These are phyloP conservation scores for Penicillium psychrosexuale DNA, from an alignment of 2,329 filamentous ascomycete genomes.

Conservation along the genomic window DNA sequence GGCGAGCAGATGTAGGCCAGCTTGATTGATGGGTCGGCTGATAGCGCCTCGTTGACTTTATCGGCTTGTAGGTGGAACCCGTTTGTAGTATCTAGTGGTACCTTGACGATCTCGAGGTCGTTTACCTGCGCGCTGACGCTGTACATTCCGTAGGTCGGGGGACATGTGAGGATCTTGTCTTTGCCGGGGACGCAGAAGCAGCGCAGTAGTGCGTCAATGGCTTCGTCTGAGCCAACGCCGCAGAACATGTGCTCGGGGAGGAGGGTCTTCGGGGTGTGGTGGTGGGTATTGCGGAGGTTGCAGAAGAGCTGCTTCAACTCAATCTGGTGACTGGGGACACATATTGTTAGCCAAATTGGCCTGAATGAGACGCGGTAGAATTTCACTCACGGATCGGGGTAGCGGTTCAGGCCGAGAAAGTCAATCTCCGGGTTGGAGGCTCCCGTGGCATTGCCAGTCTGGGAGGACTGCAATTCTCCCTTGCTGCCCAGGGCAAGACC, in stretches of 20 bases:
- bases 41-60: slow-evolving; percentile 64
- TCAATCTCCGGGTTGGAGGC: slow-evolving; percentile 61
- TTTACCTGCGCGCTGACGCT: slow-evolving; percentile 90
- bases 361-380: background rate
- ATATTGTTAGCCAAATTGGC: background rate
- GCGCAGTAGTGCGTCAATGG: slow-evolving; percentile 87
- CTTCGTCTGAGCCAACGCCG: slow-evolving; percentile 93
- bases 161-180: slow-evolving; percentile 91
- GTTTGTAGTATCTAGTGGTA: slow-evolving; percentile 73
- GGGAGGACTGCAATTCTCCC: slow-evolving; percentile 48
- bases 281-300: slow-evolving; percentile 75
- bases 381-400: slow-evolving; percentile 71
- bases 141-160: slow-evolving; percentile 99
- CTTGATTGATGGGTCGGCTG: slow-evolving; percentile 68
- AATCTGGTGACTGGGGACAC: slow-evolving; percentile 64
- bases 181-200: slow-evolving; percentile 85
- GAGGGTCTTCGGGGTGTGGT: slow-evolving; percentile 70
- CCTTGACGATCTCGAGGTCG: slow-evolving; percentile 78
- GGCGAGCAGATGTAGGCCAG: slow-evolving; percentile 90
- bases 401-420: slow-evolving; percentile 81
- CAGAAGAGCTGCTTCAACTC: slow-evolving; percentile 85
- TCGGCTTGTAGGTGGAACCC: slow-evolving; percentile 71
- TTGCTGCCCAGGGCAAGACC: slow-evolving; percentile 58
- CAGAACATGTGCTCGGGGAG: slow-evolving; percentile 85
- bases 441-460: slow-evolving; percentile 40